These are phyloP conservation scores for Fusarium buxicola DNA, from an alignment of 2,329 filamentous ascomycete genomes.

Conservation along the genomic window DNA sequence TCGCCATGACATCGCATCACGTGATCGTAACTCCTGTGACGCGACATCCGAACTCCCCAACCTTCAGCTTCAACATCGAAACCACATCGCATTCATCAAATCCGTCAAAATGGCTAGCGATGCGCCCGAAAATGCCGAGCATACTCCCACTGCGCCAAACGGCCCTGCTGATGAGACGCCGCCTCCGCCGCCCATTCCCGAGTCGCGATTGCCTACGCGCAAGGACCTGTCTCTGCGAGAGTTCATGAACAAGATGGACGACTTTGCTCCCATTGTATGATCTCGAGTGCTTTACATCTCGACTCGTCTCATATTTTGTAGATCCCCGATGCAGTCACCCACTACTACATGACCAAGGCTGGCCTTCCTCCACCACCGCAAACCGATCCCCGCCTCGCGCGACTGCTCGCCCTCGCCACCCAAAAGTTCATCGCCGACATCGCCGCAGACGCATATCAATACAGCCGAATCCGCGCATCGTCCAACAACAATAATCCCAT, in stretches of 20 bases:
- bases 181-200: conserved; percentile 62
- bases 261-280: conserved; percentile 94
- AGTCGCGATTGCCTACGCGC: conserved; percentile 77
- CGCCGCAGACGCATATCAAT: conserved; percentile 97
- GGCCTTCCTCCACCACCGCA: conserved; percentile 93
- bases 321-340: conserved; percentile 97
- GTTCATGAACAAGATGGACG: conserved; percentile 96
- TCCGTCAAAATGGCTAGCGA: conserved; percentile 51
- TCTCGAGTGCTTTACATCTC: background rate
- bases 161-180: conserved; percentile 49
- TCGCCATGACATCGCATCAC: conserved; percentile 38
- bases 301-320: conserved; percentile 24
- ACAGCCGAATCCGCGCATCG: conserved; percentile 93
- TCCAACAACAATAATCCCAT: conserved; percentile 91
- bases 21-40: conserved; percentile 35
- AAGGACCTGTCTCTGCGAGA: conserved; percentile 95
- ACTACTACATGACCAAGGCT: conserved; percentile 97
- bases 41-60: conserved; percentile 24
- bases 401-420: conserved; percentile 94
- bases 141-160: conserved; percentile 46
- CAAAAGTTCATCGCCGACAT: conserved; percentile 99
- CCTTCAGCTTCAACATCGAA: conserved; percentile 20
- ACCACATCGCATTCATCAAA: conserved; percentile 30
- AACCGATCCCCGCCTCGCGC: conserved; percentile 89
- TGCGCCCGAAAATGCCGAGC: conserved; percentile 50